Evolutionary conservation across 2,329 filamentous ascomycete species (phyloP).

Genomic region (Curvularia hawaiiensis): DNA sequence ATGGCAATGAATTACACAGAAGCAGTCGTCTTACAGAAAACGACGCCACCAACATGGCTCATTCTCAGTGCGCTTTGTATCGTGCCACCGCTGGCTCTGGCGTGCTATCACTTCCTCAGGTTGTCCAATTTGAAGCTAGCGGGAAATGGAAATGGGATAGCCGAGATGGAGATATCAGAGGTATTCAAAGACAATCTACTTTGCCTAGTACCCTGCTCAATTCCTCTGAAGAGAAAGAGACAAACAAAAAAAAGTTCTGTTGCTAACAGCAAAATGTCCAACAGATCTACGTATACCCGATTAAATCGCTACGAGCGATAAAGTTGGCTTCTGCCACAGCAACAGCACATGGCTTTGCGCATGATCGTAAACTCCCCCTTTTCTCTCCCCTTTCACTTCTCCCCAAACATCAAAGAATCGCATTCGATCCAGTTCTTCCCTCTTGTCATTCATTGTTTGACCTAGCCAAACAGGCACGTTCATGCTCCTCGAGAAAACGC

Average conservation of each 20-base stretch:
- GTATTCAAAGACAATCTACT: conserved; percentile 16
- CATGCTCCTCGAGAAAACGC: conserved; percentile 50
- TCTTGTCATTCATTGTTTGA: background rate
- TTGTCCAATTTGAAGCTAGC: conserved; percentile 20
- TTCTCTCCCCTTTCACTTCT: background rate
- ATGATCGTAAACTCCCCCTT: conserved; percentile 45
- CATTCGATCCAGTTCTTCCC: no score
- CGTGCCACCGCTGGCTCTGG: conserved; percentile 21
- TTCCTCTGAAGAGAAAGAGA: background rate
- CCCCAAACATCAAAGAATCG: background rate
- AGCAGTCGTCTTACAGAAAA: background rate
- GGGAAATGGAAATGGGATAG: background rate
- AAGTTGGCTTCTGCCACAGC: conserved; percentile 47
- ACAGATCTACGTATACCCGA: conserved; percentile 54
- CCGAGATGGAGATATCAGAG: conserved; percentile 31
- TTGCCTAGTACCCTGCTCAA: no score
- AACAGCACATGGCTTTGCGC: conserved; percentile 52
- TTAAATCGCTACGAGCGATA: conserved; percentile 53
- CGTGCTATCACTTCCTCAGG: conserved; percentile 24
- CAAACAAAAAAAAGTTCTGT: background rate
- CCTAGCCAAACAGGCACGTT: conserved; percentile 29
- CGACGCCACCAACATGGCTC: conserved; percentile 27
- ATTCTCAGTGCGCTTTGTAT: conserved; percentile 28
- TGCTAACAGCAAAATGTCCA: conserved; percentile 4
- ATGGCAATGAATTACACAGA: background rate